Evolutionary conservation across 768 basidiomycete species (phyloP).

Genomic region (Boletus barrowsii): DNA sequence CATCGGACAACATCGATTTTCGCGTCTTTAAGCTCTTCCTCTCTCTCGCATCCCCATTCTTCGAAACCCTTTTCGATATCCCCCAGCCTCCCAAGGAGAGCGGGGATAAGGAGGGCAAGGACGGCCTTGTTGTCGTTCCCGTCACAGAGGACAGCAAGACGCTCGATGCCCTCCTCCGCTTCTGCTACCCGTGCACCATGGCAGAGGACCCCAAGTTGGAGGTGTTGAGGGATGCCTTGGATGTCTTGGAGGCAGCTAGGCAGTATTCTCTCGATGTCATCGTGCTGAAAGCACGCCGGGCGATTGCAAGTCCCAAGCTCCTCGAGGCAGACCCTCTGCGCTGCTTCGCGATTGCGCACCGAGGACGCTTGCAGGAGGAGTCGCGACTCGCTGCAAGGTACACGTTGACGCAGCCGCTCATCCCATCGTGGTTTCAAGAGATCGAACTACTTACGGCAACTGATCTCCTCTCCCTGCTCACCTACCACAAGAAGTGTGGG

Average conservation of each 20-base stretch:
- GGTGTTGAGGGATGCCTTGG: background rate
- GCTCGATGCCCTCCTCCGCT: background rate
- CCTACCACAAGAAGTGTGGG: background rate
- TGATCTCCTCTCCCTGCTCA: background rate
- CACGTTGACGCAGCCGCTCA: background rate
- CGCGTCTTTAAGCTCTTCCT: background rate
- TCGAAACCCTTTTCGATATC: conserved; percentile 15
- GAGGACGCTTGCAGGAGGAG: background rate
- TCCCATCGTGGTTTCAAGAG: background rate
- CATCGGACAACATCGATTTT: background rate
- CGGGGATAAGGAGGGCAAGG: background rate
- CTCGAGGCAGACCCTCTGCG: background rate
- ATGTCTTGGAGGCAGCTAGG: background rate
- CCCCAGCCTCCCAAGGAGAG: conserved; percentile 20
- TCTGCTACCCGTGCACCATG: background rate
- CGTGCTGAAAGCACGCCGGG: background rate
- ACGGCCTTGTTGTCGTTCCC: background rate
- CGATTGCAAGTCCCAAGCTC: background rate
- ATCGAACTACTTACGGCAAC: background rate
- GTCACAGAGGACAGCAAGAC: background rate
- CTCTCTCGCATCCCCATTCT: background rate
- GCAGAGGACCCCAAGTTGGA: background rate
- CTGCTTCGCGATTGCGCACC: background rate
- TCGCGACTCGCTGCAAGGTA: background rate
- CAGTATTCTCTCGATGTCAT: background rate